Evolutionary conservation across 176 grass and related monocot genomes (phyloP), one percentile per base, ranked within the genome.

Genomic region (Tuctoria greenei): DNA sequence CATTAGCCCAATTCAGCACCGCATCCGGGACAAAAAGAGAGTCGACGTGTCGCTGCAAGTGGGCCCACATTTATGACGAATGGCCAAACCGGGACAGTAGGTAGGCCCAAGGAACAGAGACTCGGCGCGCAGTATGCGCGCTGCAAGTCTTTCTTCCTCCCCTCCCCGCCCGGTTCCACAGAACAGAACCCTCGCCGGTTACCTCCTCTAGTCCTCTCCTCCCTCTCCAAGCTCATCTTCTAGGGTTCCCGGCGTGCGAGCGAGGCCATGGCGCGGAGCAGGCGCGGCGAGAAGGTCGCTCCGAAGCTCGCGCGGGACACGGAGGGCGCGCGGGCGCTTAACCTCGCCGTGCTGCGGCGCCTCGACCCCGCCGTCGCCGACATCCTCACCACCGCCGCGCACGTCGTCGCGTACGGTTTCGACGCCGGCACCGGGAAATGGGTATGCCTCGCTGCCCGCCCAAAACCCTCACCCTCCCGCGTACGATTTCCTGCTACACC

Each of bases 311-410:
- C 7, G 44, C 35, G 13, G 35, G 84, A 88, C 64, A 59, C 66
- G 65, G 72, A 90, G 79, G 86, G 27, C 73, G 90, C 88, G 81
- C 86, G 82, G 37, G 24, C 20, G 49, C 84, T 88, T 85, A 93
- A 93, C 85, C 84, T 93, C 70, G 83, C 63, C 59, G 91, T 93
- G 28, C 88, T 93, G 73, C 80, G 83, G n/a, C 87, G 91, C 74
- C 72, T 82, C 74, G 91, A 93, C 82, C 73, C 88, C 81, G 86
- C 44, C 91, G 64, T 88, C 44, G 44, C 47, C 35, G 88, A 88
- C 74, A 90, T 90, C 81, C 82, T 93, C 62, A 72, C 60, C 43
- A 93, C 82, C 52, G 88, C 91, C 66, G 66, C 81, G 24, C 88
- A 88, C 71, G 91, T 90, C 81, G 71, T 57, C 41, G 9, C 81